phyloP scores from a whole-genome alignment of 2,329 filamentous ascomycete genomes.

The Graphilbum fragrans region DNA sequence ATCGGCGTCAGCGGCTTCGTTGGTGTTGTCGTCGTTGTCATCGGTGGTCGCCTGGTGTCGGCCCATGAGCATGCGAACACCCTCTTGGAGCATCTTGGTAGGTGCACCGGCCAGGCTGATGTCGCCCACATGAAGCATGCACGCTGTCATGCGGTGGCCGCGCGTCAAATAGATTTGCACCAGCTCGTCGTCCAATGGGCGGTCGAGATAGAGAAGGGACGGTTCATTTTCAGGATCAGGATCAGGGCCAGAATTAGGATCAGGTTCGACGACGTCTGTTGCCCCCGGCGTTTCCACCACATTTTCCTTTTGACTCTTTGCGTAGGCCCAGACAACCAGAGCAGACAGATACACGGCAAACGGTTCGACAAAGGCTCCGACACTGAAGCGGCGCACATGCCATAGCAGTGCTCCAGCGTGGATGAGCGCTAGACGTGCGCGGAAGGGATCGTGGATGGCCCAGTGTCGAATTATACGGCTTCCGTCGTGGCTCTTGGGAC shows the following conservation, averaged over 20 bases:
- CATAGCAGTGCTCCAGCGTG: not conserved
- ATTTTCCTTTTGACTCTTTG: no score
- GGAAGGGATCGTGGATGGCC: not conserved
- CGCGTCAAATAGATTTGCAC: not conserved
- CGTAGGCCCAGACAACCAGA: not conserved
- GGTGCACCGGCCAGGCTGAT: not conserved
- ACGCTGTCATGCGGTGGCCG: slow-evolving; percentile 1
- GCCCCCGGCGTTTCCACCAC: no score
- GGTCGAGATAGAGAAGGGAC: not conserved
- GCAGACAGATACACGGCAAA: not conserved
- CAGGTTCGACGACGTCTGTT: no score
- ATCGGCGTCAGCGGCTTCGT: no score
- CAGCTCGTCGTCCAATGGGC: slow-evolving; percentile 1
- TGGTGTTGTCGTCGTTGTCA: no score
- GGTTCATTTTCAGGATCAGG: not conserved
- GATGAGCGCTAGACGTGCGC: not conserved
- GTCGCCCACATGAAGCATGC: not conserved
- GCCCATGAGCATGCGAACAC: not conserved
- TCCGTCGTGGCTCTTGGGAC: no score
- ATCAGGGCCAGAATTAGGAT: not conserved
- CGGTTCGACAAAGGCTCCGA: not conserved
- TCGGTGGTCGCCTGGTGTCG: no score
- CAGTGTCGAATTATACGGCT: not conserved
- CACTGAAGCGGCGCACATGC: slow-evolving; percentile 1
- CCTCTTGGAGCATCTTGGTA: not conserved